Percentiles rank a stretch among this genome's conserved stretches.
Conservation (phyloP, 140 eudicot genomes). For the Oenanthe javanica region DNA sequence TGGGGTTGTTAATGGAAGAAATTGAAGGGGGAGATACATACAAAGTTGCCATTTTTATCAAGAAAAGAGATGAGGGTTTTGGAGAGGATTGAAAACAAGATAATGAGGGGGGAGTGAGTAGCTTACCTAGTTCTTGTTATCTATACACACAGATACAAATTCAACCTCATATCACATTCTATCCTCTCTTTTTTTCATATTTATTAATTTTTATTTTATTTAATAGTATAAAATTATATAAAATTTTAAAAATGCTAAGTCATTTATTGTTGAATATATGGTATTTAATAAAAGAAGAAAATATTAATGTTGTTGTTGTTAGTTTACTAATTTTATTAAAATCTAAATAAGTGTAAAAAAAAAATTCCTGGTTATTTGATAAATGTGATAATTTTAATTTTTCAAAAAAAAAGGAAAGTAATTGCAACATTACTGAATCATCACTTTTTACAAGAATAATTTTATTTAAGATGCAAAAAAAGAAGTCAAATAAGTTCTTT, state of each 20-base stretch:
- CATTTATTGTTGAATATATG: too few species aligned
- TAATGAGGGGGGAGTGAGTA: background rate
- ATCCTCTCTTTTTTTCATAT: background rate
- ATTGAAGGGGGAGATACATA: constrained; percentile 6
- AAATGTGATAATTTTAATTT: background rate
- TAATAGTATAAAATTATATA: too few species aligned
- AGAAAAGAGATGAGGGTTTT: too few species aligned
- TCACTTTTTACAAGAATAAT: background rate
- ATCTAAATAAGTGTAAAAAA: too few species aligned
- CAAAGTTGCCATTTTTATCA: too few species aligned
- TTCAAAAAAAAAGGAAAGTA: background rate
- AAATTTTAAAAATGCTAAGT: too few species aligned
- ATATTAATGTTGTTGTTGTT: too few species aligned
- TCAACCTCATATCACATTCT: constrained; percentile 7
- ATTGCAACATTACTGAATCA: background rate
- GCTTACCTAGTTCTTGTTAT: background rate
- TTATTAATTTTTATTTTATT: background rate
- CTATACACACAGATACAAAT: background rate
- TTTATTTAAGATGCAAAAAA: too few species aligned
- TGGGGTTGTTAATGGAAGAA: constrained; percentile 2
- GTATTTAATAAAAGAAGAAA: too few species aligned
- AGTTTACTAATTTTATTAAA: too few species aligned
- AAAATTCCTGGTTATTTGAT: too few species aligned
- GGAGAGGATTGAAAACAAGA: background rate
- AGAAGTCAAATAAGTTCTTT: too few species aligned